These are phyloP conservation scores for Cystobasidium pallidum DNA, from an alignment of 1,284 basidiomycete species.

Conservation along the genomic window DNA sequence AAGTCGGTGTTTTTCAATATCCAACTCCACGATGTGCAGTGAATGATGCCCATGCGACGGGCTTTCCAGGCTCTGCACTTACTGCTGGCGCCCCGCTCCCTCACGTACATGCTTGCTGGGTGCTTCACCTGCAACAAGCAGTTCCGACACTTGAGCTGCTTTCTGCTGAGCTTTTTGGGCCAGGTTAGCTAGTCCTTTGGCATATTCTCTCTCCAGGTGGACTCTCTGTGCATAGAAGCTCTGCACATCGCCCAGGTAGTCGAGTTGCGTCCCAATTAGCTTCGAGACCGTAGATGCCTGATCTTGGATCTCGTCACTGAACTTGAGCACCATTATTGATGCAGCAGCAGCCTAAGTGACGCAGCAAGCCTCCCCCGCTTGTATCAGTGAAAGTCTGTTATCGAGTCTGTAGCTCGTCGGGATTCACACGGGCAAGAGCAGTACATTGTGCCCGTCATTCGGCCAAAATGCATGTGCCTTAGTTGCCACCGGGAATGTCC, in stretches of 20 bases:
- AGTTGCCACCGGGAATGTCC: neutral
- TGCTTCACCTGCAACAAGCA: constrained; percentile 42
- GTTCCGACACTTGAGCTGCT: constrained; percentile 18
- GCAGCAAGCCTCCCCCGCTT: neutral
- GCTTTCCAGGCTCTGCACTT: neutral
- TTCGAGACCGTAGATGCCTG: constrained; percentile 28
- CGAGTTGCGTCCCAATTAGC: constrained; percentile 38
- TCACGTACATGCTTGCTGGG: constrained; percentile 39
- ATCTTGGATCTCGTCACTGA: constrained; percentile 33
- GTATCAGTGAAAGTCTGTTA: neutral
- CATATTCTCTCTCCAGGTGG: constrained; percentile 34
- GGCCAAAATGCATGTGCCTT: neutral
- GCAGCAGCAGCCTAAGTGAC: neutral
- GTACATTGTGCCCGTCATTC: neutral
- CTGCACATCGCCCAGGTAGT: constrained; percentile 37
- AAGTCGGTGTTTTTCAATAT: too few relatives aligned
- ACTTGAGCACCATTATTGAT: constrained; percentile 8
- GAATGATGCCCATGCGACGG: too few relatives aligned
- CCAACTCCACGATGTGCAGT: too few relatives aligned
- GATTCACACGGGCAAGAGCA: neutral
- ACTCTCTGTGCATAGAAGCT: constrained; percentile 32
- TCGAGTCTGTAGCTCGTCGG: neutral
- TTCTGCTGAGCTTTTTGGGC: constrained; percentile 42
- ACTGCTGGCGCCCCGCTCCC: constrained; percentile 43
- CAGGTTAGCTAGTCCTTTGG: constrained; percentile 33